Base-by-base conservation (phyloP, 225 moss, liverwort and hornwort genomes). In the Rhytidiadelphus loreus region DNA sequence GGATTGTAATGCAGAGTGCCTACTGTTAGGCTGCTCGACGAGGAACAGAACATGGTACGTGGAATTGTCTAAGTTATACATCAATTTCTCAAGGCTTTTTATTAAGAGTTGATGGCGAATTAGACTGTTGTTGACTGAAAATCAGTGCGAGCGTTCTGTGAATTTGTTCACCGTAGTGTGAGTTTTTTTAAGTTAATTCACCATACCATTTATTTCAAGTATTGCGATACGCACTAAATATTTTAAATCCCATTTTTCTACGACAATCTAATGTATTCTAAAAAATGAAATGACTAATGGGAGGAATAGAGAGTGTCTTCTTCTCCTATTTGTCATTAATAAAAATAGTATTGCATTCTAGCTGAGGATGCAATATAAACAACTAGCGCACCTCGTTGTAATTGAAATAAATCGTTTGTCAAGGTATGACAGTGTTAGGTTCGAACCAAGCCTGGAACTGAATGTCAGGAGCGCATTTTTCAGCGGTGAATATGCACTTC, bases 41-140 rank as follows among this genome's bases (percentile, higher is more conserved):
- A 95, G 84, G 95, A 95, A 59, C 96, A 96, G 83, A 96, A 91
- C 80, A 99, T 99, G 99, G 96, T 98, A 89, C 52, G 96, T 89
- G 59, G 60, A 59, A n/a, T 70, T 61, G 8, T 52, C 58, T 50
- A 43, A 77, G 62, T 84, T 87, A 35, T 60, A 15, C 41, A 32
- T 77, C 33, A 58, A 63, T 16, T 88, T 83, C 52, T 48, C 18
- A 4, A 44, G 19, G 63, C 4, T n/a, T 55, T 66, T 50, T 75
- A 21, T 18, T 33, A 39, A 26, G 69, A 86, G 44, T 69, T 50
- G 48, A 48, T 79, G 59, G 24, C 50, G 71, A 85, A 86, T 85
- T 71, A 77, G 72, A 68, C 41, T 23, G 26, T 57, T 41, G 41
- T 77, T 85, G 85, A 60, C 65, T 88, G 37, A 44, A 48, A 87